A percentile compares a stretch with the other conserved stretches of the same genome.
Evolutionary conservation across 148 eudicot species (phyloP).

Genomic region (Vaccinium vitisidaea): DNA sequence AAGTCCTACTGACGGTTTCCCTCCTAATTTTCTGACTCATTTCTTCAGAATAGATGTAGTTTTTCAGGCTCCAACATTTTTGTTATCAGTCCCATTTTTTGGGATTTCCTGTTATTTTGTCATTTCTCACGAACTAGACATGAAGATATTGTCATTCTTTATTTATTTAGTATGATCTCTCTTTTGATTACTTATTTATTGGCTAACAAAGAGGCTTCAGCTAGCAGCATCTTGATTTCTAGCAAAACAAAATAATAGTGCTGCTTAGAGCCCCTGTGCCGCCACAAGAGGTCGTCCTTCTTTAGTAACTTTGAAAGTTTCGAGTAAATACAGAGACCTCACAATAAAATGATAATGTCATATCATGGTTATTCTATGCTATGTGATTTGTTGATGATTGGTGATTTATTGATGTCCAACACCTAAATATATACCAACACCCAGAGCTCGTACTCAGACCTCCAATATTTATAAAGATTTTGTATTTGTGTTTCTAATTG

Average conservation of each 20-base stretch:
- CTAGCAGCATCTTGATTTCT: background rate
- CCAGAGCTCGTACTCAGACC: background rate
- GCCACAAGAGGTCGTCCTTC: background rate
- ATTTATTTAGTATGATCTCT: background rate
- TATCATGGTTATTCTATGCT: background rate
- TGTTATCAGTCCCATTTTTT: background rate
- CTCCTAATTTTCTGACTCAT: background rate
- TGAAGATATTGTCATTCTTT: background rate
- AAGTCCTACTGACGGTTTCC: constrained; percentile 22
- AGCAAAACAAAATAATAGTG: background rate
- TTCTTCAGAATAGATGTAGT: background rate
- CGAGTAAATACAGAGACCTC: background rate
- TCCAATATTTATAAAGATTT: background rate
- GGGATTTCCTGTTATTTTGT: background rate
- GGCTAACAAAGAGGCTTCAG: constrained; percentile 6
- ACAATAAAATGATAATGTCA: background rate
- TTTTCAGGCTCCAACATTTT: background rate
- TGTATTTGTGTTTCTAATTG: constrained; percentile 13
- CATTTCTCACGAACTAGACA: background rate
- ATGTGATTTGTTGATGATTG: background rate
- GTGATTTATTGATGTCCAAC: background rate
- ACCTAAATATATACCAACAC: background rate
- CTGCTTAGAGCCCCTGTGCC: background rate
- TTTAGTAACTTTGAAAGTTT: background rate
- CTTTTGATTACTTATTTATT: background rate